Conservation (phyloP, 768 basidiomycete species). For the Suillus placidus region DNA sequence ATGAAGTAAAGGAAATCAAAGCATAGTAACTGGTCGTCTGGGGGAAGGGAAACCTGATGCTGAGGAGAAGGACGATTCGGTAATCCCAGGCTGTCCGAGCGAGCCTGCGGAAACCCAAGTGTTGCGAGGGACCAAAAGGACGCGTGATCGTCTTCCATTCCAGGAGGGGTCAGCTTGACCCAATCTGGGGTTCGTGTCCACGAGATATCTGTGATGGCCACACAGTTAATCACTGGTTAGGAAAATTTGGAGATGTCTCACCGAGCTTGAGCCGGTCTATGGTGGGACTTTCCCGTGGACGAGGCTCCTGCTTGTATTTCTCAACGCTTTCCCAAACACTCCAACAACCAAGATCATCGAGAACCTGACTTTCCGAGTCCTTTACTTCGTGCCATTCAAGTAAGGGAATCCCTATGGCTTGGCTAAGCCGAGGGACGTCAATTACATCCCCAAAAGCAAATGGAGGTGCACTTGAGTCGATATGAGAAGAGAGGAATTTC, state of each 20-base stretch:
- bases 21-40: conserved; percentile 30
- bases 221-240: conserved; percentile 40
- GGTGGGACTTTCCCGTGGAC: conserved; percentile 17
- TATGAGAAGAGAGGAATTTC: conserved; percentile 60
- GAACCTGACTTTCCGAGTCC: conserved; percentile 39
- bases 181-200: conserved; percentile 28
- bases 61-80: conserved; percentile 21
- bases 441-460: conserved; percentile 63
- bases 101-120: conserved; percentile 25
- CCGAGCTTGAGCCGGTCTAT: conserved; percentile 14
- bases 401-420: conserved; percentile 47
- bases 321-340: conserved; percentile 25
- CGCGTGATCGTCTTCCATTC: conserved; percentile 22
- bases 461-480: conserved; percentile 49
- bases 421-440: conserved; percentile 55
- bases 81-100: conserved; percentile 10
- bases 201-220: conserved; percentile 38
- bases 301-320: conserved; percentile 12
- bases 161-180: conserved; percentile 22
- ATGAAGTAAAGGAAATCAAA: conserved; percentile 31
- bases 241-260: not conserved
- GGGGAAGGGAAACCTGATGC: conserved; percentile 18
- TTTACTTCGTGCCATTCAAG: conserved; percentile 71
- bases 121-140: conserved; percentile 29
- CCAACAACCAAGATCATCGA: conserved; percentile 33